Conservation (phyloP, 495 filamentous ascomycete genomes). For the Aspergillus campestris region DNA sequence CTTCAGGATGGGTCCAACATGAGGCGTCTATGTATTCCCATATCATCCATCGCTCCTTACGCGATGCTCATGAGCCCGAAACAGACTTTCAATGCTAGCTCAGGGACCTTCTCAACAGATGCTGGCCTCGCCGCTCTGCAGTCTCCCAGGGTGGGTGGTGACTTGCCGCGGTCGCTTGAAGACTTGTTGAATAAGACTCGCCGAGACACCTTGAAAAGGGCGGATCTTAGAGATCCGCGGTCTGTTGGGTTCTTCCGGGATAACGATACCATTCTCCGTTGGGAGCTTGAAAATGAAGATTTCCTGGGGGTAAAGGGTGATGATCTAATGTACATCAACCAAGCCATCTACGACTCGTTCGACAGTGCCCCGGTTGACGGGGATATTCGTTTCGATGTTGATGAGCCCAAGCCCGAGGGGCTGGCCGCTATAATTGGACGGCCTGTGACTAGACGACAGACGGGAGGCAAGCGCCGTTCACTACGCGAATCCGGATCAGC, state of each 20-base stretch:
- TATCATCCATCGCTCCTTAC: slow-evolving; percentile 23
- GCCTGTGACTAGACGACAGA: no score
- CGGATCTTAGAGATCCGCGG: slow-evolving; percentile 6
- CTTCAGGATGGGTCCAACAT: slow-evolving; percentile 4
- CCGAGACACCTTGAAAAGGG: slow-evolving; percentile 4
- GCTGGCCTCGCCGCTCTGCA: slow-evolving; percentile 11
- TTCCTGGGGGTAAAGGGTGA: slow-evolving; percentile 16
- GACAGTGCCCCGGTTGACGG: slow-evolving; percentile 24
- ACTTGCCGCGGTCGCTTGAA: slow-evolving; percentile 18
- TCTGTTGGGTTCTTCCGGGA: slow-evolving; percentile 17
- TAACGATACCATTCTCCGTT: slow-evolving; percentile 24
- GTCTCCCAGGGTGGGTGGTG: slow-evolving; percentile 1
- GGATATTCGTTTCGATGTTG: slow-evolving; percentile 26
- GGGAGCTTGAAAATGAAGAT: slow-evolving; percentile 30
- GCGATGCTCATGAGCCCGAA: slow-evolving; percentile 40
- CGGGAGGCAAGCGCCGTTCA: no score
- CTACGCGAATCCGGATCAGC: no score
- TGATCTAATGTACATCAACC: slow-evolving; percentile 26
- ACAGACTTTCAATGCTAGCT: slow-evolving; percentile 30
- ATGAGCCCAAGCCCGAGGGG: slow-evolving; percentile 4
- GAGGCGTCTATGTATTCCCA: slow-evolving; percentile 10
- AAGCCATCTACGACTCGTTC: slow-evolving; percentile 23
- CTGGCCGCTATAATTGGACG: no score
- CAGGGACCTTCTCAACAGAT: slow-evolving; percentile 40
- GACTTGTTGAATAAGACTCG: slow-evolving; percentile 16